Percentiles rank a stretch among this genome's conserved stretches.
These are phyloP conservation scores for Gastrolobium bilobum DNA, from an alignment of 306 rosid species.

Conservation along the genomic window DNA sequence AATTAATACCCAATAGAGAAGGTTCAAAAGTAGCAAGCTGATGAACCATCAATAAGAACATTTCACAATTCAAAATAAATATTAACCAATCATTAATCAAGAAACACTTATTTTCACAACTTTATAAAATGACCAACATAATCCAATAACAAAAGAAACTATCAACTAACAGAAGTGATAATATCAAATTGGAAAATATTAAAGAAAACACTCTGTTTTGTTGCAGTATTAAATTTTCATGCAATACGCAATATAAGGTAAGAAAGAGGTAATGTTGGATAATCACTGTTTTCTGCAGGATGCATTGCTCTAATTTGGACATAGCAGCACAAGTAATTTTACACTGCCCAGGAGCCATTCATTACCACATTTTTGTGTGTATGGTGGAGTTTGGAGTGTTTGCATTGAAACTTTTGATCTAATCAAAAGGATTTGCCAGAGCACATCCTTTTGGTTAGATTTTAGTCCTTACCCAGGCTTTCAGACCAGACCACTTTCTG, in stretches of 20 bases:
- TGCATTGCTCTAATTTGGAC: slow-evolving; percentile 11
- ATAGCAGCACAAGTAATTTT: slow-evolving; percentile 1
- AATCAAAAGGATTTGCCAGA: neutral
- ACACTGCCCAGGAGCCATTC: slow-evolving; percentile 7
- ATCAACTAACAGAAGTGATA: slow-evolving; percentile 8
- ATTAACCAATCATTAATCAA: slow-evolving; percentile 38
- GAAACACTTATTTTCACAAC: slow-evolving; percentile 22
- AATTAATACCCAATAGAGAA: slow-evolving; percentile 52
- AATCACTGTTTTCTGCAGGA: neutral
- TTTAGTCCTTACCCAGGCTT: neutral
- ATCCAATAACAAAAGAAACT: slow-evolving; percentile 21
- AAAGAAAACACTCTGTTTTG: slow-evolving; percentile 20
- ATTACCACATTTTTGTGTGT: neutral
- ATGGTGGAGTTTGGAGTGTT: slow-evolving; percentile 6
- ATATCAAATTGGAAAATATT: slow-evolving; percentile 37
- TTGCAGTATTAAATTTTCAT: slow-evolving; percentile 21
- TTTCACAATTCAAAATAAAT: slow-evolving; percentile 30
- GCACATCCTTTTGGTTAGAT: neutral
- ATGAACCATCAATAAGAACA: slow-evolving; percentile 45
- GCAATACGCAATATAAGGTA: neutral
- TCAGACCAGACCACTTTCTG: neutral
- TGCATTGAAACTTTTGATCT: slow-evolving; percentile 11
- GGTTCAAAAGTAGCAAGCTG: slow-evolving; percentile 45
- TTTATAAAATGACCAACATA: slow-evolving; percentile 29
- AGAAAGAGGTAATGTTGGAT: neutral